These are phyloP conservation scores for Colletotrichum phormii DNA, from an alignment of 2,329 filamentous ascomycete genomes.

Conservation along the genomic window DNA sequence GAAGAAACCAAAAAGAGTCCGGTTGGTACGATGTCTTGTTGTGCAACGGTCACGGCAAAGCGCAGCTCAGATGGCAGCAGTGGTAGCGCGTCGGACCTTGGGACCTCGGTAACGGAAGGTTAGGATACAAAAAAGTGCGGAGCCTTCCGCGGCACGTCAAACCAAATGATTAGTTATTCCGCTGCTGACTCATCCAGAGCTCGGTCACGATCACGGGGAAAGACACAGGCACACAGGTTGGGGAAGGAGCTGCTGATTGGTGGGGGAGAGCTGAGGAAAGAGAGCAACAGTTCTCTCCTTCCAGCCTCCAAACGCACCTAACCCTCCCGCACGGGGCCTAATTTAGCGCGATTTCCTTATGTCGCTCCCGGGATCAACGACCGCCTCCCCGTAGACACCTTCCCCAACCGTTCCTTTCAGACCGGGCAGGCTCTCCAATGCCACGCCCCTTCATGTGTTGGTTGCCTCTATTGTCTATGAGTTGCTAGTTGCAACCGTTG, in stretches of 20 bases:
- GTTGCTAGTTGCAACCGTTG: no score
- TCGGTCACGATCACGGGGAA: neutral
- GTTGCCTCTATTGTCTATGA: no score
- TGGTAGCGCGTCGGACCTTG: constrained; percentile 27
- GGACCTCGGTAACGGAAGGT: constrained; percentile 33
- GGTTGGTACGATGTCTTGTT: constrained; percentile 6
- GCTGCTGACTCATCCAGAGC: constrained; percentile 21
- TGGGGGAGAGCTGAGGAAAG: neutral
- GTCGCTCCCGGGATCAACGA: neutral
- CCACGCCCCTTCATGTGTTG: no score
- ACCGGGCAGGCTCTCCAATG: no score
- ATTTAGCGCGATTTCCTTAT: neutral
- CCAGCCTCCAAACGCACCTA: neutral
- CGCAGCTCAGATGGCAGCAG: constrained; percentile 15
- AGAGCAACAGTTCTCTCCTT: neutral
- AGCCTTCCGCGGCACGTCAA: neutral
- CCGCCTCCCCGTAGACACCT: neutral
- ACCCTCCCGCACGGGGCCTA: neutral
- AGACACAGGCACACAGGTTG: neutral
- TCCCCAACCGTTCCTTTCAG: neutral
- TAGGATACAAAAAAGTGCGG: neutral
- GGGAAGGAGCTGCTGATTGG: neutral
- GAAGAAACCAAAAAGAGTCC: neutral
- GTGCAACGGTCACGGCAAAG: constrained; percentile 5
- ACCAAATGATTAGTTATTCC: constrained; percentile 20